Conservation (phyloP, 352 stramenopile genomes). For the Saprolegnia diclina region DNA sequence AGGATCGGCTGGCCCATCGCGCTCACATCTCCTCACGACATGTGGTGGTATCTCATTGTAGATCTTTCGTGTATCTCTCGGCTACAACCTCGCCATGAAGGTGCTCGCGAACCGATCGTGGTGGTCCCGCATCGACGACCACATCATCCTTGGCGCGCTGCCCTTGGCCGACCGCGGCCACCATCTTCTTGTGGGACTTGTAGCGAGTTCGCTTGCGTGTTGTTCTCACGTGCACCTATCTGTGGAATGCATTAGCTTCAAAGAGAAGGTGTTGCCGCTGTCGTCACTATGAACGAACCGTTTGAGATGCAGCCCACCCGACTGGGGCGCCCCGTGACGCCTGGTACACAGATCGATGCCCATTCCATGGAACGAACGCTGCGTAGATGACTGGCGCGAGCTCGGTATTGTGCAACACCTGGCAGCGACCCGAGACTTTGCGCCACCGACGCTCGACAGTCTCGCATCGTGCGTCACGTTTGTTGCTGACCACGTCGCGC, state of each 20-base stretch:
- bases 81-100: conserved; percentile 62
- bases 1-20: neutral
- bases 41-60: conserved; percentile 34
- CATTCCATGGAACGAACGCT: neutral
- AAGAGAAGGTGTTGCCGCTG: conserved; percentile 47
- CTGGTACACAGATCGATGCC: conserved; percentile 30
- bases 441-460: conserved; percentile 55
- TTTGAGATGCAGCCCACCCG: conserved; percentile 60
- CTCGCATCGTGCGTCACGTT: conserved; percentile 58
- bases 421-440: conserved; percentile 59
- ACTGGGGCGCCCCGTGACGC: conserved; percentile 50
- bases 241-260: conserved; percentile 37
- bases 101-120: conserved; percentile 49
- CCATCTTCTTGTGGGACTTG: neutral
- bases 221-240: neutral
- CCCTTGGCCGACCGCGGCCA: conserved; percentile 37
- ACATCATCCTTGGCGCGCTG: conserved; percentile 62
- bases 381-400: conserved; percentile 48
- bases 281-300: conserved; percentile 78
- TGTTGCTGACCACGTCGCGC: conserved; percentile 48
- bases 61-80: conserved; percentile 72
- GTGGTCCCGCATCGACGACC: conserved; percentile 63
- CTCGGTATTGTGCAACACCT: conserved; percentile 53
- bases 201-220: neutral
- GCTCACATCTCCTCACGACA: too few relatives aligned